Evolutionary conservation across 306 rosid genomes (phyloP).

Genomic region (Hippophae rhamnoides): DNA sequence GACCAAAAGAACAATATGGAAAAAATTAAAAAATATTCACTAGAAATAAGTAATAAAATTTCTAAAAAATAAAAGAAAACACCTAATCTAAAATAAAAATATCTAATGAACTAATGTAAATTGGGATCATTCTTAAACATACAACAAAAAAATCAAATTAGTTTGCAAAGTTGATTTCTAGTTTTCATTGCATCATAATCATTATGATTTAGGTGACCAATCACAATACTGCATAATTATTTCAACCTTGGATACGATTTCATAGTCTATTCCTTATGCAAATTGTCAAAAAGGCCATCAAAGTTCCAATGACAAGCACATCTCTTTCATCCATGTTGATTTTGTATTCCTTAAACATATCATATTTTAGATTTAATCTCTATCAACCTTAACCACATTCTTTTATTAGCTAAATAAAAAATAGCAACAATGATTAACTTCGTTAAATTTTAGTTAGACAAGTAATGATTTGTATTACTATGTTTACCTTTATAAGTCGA

Average conservation of each 20-base stretch:
- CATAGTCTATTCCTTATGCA: slow-evolving; percentile 64
- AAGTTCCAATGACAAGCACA: slow-evolving; percentile 53
- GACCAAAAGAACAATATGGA: slow-evolving; percentile 11
- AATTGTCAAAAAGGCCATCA: slow-evolving; percentile 80
- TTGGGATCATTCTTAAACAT: neutral
- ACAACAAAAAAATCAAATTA: neutral
- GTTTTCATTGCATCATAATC: slow-evolving; percentile 18
- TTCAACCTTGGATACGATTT: slow-evolving; percentile 44
- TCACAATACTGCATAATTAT: slow-evolving; percentile 43
- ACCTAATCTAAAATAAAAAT: neutral
- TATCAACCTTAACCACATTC: neutral
- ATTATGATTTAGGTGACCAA: slow-evolving; percentile 16
- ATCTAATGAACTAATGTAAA: neutral
- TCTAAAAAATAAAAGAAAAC: too few species aligned
- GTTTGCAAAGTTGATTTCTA: slow-evolving; percentile 12
- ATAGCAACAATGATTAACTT: neutral
- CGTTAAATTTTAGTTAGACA: slow-evolving; percentile 1
- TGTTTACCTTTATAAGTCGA: slow-evolving; percentile 44
- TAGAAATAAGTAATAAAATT: neutral
- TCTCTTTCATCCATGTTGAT: slow-evolving; percentile 57
- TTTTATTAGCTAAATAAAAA: neutral
- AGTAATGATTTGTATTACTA: neutral
- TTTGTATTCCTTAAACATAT: slow-evolving; percentile 17
- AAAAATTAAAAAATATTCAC: slow-evolving; percentile 1
- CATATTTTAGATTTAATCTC: neutral